Conservation (phyloP, 2,329 filamentous ascomycete genomes). For the Verticillium tricorpus region DNA sequence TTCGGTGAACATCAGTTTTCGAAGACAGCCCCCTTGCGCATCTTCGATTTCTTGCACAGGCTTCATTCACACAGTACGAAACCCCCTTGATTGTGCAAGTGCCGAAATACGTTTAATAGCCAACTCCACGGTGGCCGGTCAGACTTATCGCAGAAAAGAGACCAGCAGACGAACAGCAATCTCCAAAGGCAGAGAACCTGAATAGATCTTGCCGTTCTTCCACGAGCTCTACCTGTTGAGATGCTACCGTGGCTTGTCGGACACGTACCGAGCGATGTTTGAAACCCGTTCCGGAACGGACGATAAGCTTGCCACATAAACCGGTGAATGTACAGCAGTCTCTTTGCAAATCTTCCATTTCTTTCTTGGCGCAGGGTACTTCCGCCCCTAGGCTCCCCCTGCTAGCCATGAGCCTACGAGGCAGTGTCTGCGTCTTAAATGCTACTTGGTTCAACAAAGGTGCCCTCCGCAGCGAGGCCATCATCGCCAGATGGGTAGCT, state of each 20-base stretch:
- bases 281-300: too few relatives aligned
- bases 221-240: neutral
- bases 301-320: too few relatives aligned
- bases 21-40: neutral
- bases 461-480: neutral
- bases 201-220: neutral
- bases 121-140: neutral
- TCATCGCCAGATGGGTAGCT: neutral
- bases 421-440: neutral
- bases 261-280: too few relatives aligned
- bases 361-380: too few relatives aligned
- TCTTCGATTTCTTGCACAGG: constrained; percentile 4
- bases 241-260: too few relatives aligned
- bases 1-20: constrained; percentile 12
- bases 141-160: neutral
- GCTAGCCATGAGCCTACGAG: neutral
- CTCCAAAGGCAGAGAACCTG: neutral
- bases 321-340: too few relatives aligned
- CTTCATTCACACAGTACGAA: neutral
- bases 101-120: too few relatives aligned
- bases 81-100: neutral
- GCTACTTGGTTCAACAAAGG: neutral
- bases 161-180: neutral
- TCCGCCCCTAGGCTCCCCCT: neutral
- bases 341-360: too few relatives aligned